A percentile compares a stretch with the other conserved stretches of the same genome.
Conservation (phyloP, 148 eudicot species). For the Spergularia bocconei region DNA sequence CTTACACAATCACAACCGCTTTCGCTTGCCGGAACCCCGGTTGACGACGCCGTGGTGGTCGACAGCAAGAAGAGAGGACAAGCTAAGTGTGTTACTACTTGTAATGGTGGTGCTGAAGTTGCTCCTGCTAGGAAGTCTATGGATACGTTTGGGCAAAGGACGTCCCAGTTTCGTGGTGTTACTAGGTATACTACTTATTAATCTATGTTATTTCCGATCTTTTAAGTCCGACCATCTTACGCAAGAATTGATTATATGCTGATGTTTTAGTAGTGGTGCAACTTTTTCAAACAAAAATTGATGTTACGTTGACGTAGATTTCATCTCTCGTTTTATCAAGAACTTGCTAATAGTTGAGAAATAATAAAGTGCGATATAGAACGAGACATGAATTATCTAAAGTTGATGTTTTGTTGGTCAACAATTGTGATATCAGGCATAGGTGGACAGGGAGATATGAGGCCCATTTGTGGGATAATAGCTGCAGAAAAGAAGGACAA, state of each 20-base stretch:
- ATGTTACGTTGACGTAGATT: too few relatives aligned
- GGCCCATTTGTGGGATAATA: conserved; percentile 90
- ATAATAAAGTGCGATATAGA: too few relatives aligned
- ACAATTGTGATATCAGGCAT: conserved; percentile 36
- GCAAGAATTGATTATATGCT: too few relatives aligned
- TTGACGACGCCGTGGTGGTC: conserved; percentile 16
- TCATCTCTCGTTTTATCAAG: too few relatives aligned
- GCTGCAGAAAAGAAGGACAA: conserved; percentile 84
- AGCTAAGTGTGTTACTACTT: conserved; percentile 3
- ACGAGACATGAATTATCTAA: too few relatives aligned
- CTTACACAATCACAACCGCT: conserved; percentile 24
- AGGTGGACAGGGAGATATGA: conserved; percentile 92
- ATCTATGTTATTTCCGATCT: too few relatives aligned
- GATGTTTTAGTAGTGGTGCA: too few relatives aligned
- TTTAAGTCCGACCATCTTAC: background rate
- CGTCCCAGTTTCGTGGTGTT: conserved; percentile 84
- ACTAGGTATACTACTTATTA: conserved; percentile 43
- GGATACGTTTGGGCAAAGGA: conserved; percentile 80
- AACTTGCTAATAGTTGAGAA: too few relatives aligned
- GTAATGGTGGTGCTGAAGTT: conserved; percentile 17
- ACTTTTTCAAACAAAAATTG: too few relatives aligned
- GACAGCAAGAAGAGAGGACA: conserved; percentile 36
- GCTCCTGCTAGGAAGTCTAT: conserved; percentile 49
- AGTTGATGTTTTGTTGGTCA: too few relatives aligned
- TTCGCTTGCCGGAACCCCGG: conserved; percentile 20